These are phyloP conservation scores for Oryza punctata DNA, from an alignment of 176 grass and related monocot genomes.

Conservation along the genomic window DNA sequence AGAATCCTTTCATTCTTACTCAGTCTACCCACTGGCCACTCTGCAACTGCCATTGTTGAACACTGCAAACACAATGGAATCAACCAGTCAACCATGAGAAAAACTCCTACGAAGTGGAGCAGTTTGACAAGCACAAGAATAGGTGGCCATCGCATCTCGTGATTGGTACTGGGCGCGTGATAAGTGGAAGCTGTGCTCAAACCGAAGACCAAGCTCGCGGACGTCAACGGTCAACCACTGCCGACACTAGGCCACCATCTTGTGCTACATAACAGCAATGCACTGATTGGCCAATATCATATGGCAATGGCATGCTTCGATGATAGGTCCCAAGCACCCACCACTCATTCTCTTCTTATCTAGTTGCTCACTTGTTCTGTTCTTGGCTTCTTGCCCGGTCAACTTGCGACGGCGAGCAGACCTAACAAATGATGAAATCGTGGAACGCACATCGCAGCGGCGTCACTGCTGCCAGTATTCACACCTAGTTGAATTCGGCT, in stretches of 20 bases:
- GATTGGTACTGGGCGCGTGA: neutral
- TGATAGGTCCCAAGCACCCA: neutral
- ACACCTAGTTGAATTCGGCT: slow-evolving; percentile 17
- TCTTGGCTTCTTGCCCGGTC: slow-evolving; percentile 25
- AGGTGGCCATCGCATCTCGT: slow-evolving; percentile 11
- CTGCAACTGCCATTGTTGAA: neutral
- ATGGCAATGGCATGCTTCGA: slow-evolving; percentile 9
- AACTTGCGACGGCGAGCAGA: slow-evolving; percentile 21
- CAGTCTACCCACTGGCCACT: neutral
- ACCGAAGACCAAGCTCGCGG: slow-evolving; percentile 5
- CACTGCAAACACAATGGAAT: too few species aligned
- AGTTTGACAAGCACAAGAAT: neutral
- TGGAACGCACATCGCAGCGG: slow-evolving; percentile 7
- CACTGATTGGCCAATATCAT: slow-evolving; percentile 12
- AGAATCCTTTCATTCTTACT: neutral
- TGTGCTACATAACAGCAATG: neutral
- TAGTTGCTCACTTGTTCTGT: neutral
- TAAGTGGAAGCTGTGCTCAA: neutral
- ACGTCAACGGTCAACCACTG: slow-evolving; percentile 40
- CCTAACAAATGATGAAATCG: neutral
- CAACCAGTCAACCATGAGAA: too few species aligned
- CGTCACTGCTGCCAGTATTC: neutral
- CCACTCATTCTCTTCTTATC: slow-evolving; percentile 22
- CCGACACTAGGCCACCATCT: slow-evolving; percentile 11
- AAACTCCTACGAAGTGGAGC: too few species aligned